These are phyloP conservation scores for Schwanniomyces pseudopolymorphus DNA, from an alignment of 805 yeast species.

Conservation along the genomic window DNA sequence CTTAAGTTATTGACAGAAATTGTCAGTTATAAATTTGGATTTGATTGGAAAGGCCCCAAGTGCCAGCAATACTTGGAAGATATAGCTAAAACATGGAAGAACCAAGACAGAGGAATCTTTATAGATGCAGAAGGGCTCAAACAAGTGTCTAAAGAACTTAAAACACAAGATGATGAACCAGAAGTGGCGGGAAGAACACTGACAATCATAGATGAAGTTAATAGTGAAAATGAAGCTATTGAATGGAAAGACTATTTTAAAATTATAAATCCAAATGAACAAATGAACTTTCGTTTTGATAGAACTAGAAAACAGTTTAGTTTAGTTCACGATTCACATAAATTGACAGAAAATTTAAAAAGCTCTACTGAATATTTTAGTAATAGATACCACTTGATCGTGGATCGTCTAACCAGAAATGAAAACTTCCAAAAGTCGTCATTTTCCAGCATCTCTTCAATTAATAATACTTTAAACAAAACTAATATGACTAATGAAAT, in stretches of 20 bases:
- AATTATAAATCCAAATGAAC: slow-evolving; percentile 61
- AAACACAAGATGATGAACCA: slow-evolving; percentile 4
- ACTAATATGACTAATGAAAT: slow-evolving; percentile 33
- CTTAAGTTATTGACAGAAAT: slow-evolving; percentile 68
- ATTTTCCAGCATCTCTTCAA: slow-evolving; percentile 43
- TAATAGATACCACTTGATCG: slow-evolving; percentile 59
- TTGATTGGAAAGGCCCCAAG: slow-evolving; percentile 75
- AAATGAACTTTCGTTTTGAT: slow-evolving; percentile 67
- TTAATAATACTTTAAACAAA: slow-evolving; percentile 23
- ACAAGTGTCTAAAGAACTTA: slow-evolving; percentile 60
- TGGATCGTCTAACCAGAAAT: slow-evolving; percentile 73
- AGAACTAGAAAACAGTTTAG: slow-evolving; percentile 60
- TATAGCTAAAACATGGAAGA: slow-evolving; percentile 81
- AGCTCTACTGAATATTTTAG: slow-evolving; percentile 41
- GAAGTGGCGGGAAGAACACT: slow-evolving; percentile 15
- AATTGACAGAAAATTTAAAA: slow-evolving; percentile 15
- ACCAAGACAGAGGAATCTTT: slow-evolving; percentile 83
- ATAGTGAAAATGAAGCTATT: slow-evolving; percentile 27
- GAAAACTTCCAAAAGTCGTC: slow-evolving; percentile 65
- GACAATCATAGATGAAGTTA: slow-evolving; percentile 17
- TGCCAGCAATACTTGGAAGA: slow-evolving; percentile 70
- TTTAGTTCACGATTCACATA: slow-evolving; percentile 16
- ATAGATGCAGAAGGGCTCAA: slow-evolving; percentile 72
- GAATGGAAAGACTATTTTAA: slow-evolving; percentile 76
- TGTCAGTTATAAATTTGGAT: slow-evolving; percentile 76